Percentiles rank a stretch among this genome's conserved stretches.
Evolutionary conservation across 2,329 filamentous ascomycete species (phyloP).

Genomic region (Parasarocladium wereldwijsianum): DNA sequence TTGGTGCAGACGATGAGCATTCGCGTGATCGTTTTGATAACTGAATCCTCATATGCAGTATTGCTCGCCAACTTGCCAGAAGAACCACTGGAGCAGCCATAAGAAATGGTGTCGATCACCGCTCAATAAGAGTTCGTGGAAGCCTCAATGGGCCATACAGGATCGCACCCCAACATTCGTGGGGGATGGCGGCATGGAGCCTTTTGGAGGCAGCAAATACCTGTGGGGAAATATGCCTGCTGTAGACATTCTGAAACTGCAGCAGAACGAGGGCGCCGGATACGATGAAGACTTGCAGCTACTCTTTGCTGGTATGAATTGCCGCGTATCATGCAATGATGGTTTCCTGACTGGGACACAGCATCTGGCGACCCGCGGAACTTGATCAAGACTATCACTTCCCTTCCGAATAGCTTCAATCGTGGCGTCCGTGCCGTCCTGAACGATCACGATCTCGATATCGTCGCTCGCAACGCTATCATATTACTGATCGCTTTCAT

Average conservation of each 20-base stretch:
- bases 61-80: constrained; percentile 1
- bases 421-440: constrained; percentile 7
- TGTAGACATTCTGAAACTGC: constrained; percentile 3
- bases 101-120: constrained; percentile 1
- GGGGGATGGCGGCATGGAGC: not conserved
- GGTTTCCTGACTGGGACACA: constrained; percentile 7
- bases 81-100: constrained; percentile 1
- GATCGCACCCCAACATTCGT: not conserved
- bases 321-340: not conserved
- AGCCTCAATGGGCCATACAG: not conserved
- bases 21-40: no score
- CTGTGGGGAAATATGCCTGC: constrained; percentile 1
- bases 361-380: constrained; percentile 30
- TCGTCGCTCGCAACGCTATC: constrained; percentile 22
- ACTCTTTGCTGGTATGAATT: constrained; percentile 5
- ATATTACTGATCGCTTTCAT: constrained; percentile 18
- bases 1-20: no score
- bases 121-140: not conserved
- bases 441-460: constrained; percentile 1
- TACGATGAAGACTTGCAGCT: constrained; percentile 2
- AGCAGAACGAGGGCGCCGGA: constrained; percentile 4
- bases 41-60: no score
- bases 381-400: constrained; percentile 21
- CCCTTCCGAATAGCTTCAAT: constrained; percentile 15
- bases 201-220: not conserved